These are phyloP conservation scores for Coniella vitis DNA, from an alignment of 2,329 filamentous ascomycete genomes.

Conservation along the genomic window DNA sequence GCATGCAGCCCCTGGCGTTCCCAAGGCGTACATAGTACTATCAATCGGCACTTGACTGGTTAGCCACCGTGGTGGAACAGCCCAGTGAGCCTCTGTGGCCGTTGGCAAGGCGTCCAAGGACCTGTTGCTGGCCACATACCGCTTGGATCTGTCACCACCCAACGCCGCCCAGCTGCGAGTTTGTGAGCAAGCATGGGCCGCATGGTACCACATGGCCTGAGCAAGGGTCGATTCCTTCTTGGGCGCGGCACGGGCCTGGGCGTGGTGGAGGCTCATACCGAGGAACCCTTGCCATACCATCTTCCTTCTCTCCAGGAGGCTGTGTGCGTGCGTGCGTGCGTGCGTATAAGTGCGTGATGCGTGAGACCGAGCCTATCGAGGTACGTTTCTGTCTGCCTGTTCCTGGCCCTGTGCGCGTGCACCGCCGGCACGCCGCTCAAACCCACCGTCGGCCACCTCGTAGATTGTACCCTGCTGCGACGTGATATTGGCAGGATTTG, in stretches of 20 bases:
- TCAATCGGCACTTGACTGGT: no score
- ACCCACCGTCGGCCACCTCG: no score
- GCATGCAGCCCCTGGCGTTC: no score
- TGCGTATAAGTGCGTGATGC: neutral
- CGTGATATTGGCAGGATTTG: neutral
- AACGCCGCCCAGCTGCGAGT: no score
- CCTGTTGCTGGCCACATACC: no score
- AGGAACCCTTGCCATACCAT: constrained; percentile 15
- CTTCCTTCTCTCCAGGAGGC: constrained; percentile 8
- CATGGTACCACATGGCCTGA: constrained; percentile 13
- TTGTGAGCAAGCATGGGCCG: neutral
- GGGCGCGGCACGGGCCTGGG: neutral
- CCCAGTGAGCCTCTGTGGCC: neutral
- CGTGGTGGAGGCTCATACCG: constrained; percentile 12
- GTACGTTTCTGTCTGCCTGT: no score
- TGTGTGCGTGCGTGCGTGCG: constrained; percentile 5
- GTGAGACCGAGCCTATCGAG: no score
- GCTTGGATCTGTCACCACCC: no score
- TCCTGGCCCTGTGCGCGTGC: no score
- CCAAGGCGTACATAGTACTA: no score
- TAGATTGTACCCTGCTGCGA: no score
- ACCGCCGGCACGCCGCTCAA: no score
- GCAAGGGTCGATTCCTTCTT: constrained; percentile 2
- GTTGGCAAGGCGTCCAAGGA: neutral
- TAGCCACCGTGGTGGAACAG: neutral